Evolutionary conservation across 1,284 basidiomycete species (phyloP).

Genomic region (Rhodotorula glutinis): DNA sequence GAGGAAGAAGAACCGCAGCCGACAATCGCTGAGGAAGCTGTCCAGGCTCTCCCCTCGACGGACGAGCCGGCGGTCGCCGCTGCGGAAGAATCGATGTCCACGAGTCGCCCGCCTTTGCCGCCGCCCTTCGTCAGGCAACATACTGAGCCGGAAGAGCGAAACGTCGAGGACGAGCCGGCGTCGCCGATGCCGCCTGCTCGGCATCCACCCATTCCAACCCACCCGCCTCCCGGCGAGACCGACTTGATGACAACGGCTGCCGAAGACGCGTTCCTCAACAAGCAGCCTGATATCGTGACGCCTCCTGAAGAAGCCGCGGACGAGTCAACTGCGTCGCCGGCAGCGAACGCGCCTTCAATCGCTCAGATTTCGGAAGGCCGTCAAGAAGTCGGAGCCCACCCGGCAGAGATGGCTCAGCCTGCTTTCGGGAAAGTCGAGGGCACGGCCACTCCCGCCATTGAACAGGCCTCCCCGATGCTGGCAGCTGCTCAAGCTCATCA

Average conservation of each 20-base stretch:
- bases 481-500: neutral
- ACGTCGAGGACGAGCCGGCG: neutral
- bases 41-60: slow-evolving; percentile 8
- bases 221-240: slow-evolving; percentile 3
- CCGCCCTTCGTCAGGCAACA: slow-evolving; percentile 14
- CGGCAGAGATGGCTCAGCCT: slow-evolving; percentile 1
- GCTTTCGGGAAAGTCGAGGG: slow-evolving; percentile 10
- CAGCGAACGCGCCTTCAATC: slow-evolving; percentile 7
- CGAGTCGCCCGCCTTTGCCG: slow-evolving; percentile 13
- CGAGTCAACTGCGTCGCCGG: slow-evolving; percentile 17
- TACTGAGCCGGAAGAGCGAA: neutral
- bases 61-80: neutral
- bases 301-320: slow-evolving; percentile 28
- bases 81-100: neutral
- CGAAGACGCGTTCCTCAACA: slow-evolving; percentile 13
- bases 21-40: slow-evolving; percentile 4
- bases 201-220: slow-evolving; percentile 22
- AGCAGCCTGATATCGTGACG: slow-evolving; percentile 19
- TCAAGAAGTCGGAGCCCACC: slow-evolving; percentile 6
- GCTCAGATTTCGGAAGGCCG: slow-evolving; percentile 4
- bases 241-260: slow-evolving; percentile 17
- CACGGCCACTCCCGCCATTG: slow-evolving; percentile 9
- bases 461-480: neutral
- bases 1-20: neutral
- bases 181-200: neutral